phyloP scores from a whole-genome alignment of 2,329 filamentous ascomycete genomes.

The Eutypa lata region DNA sequence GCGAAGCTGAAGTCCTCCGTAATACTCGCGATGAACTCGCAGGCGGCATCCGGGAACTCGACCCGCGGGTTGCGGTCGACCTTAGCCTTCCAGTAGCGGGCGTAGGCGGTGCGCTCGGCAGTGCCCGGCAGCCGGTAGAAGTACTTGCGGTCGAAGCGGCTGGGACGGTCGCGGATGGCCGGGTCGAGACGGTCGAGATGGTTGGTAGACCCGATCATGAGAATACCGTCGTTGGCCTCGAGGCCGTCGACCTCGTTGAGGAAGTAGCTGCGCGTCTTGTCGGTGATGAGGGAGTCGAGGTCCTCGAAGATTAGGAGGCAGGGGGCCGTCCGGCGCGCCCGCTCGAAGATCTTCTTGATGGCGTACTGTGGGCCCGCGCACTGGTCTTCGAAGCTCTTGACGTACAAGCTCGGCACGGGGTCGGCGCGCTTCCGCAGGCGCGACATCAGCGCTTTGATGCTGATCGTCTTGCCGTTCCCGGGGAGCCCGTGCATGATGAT shows the following conservation, averaged over 20 bases:
- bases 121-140: slow-evolving; percentile 45
- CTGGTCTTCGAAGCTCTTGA: slow-evolving; percentile 37
- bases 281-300: slow-evolving; percentile 61
- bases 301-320: slow-evolving; percentile 70
- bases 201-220: slow-evolving; percentile 51
- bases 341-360: slow-evolving; percentile 49
- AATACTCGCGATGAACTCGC: background rate
- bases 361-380: slow-evolving; percentile 48
- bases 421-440: slow-evolving; percentile 48
- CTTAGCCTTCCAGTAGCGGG: slow-evolving; percentile 47
- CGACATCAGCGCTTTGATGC: slow-evolving; percentile 67
- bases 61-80: background rate
- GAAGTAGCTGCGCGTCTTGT: slow-evolving; percentile 61
- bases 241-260: slow-evolving; percentile 67
- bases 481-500: slow-evolving; percentile 64
- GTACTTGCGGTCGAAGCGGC: slow-evolving; percentile 54
- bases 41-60: background rate
- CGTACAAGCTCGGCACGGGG: slow-evolving; percentile 57
- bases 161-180: slow-evolving; percentile 50
- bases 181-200: slow-evolving; percentile 47
- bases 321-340: slow-evolving; percentile 58
- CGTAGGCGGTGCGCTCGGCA: slow-evolving; percentile 44
- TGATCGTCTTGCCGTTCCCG: slow-evolving; percentile 65
- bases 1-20: slow-evolving; percentile 2
- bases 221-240: slow-evolving; percentile 55